These are phyloP conservation scores for Leishmania aethiopica DNA, from an alignment of 208 protist species.

Conservation along the genomic window DNA sequence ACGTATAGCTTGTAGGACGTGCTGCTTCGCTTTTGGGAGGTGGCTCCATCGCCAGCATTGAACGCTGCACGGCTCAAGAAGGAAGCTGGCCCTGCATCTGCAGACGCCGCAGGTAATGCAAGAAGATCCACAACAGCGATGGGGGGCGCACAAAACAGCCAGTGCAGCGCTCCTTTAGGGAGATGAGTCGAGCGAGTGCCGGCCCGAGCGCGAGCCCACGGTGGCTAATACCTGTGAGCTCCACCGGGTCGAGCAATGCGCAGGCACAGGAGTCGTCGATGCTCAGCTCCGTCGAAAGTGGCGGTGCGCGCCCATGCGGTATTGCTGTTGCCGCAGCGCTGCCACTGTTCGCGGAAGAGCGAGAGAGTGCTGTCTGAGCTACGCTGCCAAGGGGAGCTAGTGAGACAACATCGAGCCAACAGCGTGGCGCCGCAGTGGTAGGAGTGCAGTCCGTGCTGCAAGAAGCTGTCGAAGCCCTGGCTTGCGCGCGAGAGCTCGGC, in stretches of 20 bases:
- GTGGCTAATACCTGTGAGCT: slow-evolving; percentile 51
- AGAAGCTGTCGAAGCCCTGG: neutral
- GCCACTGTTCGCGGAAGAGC: neutral
- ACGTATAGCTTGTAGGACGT: neutral
- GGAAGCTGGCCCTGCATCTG: neutral
- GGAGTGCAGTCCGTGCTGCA: neutral
- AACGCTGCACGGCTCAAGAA: neutral
- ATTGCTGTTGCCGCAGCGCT: slow-evolving; percentile 3
- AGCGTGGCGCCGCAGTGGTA: neutral
- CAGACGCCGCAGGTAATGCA: neutral
- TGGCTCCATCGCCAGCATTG: neutral
- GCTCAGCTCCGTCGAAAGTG: neutral
- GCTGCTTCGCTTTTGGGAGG: neutral
- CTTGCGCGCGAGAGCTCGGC: neutral
- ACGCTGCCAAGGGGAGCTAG: neutral
- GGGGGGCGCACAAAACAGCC: slow-evolving; percentile 23
- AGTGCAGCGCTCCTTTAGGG: slow-evolving; percentile 21
- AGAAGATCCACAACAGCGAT: slow-evolving; percentile 17
- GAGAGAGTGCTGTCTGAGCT: neutral
- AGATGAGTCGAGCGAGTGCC: slow-evolving; percentile 49
- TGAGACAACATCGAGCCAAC: slow-evolving; percentile 12
- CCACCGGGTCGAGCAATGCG: slow-evolving; percentile 44
- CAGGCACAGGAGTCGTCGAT: slow-evolving; percentile 20
- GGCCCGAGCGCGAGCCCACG: slow-evolving; percentile 52
- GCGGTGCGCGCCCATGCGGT: neutral